These are phyloP conservation scores for Aspergillus fumigatiaffinis DNA, from an alignment of 2,329 filamentous ascomycete genomes.

Conservation along the genomic window DNA sequence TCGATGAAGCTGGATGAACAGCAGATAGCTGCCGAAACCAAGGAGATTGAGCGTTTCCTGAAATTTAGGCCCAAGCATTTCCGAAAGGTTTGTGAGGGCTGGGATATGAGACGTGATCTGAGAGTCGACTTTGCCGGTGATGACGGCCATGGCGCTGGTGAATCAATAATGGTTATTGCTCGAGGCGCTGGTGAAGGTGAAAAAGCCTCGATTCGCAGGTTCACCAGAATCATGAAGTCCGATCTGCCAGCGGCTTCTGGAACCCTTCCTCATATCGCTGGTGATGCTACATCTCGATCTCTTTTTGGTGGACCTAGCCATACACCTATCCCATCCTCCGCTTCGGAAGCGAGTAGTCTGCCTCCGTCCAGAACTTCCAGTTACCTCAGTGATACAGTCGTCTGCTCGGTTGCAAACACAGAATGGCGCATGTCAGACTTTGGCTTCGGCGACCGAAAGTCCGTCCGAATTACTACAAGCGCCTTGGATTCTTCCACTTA, in stretches of 20 bases:
- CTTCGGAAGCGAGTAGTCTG: conserved; percentile 14
- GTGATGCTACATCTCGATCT: conserved; percentile 33
- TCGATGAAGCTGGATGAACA: conserved; percentile 66
- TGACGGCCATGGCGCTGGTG: conserved; percentile 71
- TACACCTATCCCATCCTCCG: conserved; percentile 16
- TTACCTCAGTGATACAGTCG: conserved; percentile 26
- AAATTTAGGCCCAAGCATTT: conserved; percentile 72
- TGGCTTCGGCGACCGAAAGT: conserved; percentile 57
- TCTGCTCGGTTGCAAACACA: conserved; percentile 43
- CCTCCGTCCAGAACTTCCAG: conserved; percentile 32
- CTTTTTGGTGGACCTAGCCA: conserved; percentile 48
- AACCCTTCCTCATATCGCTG: background rate
- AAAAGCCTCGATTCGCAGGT: conserved; percentile 53
- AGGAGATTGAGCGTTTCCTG: conserved; percentile 75
- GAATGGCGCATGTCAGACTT: conserved; percentile 66
- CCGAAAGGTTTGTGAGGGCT: conserved; percentile 70
- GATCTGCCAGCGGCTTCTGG: conserved; percentile 12
- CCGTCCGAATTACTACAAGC: conserved; percentile 63
- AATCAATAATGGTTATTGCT: conserved; percentile 69
- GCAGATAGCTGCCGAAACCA: conserved; percentile 71
- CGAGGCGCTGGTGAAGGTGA: conserved; percentile 64
- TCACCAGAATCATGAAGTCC: conserved; percentile 51
- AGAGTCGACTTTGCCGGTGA: conserved; percentile 87
- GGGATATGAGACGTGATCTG: conserved; percentile 85
- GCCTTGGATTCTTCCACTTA: conserved; percentile 72